Evolutionary conservation across 805 yeast species (phyloP).

Genomic region (Phaffomyces antillensis): DNA sequence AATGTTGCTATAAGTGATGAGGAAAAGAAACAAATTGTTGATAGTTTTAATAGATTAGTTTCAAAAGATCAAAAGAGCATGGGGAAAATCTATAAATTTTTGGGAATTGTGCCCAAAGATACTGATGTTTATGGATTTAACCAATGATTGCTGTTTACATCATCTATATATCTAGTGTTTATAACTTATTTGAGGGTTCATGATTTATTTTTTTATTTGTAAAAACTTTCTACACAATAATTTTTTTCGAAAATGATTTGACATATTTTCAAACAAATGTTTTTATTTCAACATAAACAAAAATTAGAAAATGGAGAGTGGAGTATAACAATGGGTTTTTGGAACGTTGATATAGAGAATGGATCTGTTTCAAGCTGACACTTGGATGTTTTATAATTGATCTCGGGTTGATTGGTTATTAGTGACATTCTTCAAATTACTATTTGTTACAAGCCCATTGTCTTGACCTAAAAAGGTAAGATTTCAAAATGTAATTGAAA

Average conservation of each 20-base stretch:
- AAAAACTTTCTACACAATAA: no score
- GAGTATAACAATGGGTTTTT: no score
- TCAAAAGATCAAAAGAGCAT: conserved; percentile 53
- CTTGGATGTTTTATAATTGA: no score
- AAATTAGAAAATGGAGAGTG: no score
- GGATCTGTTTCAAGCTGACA: no score
- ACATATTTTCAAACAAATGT: no score
- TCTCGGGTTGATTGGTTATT: no score
- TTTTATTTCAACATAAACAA: no score
- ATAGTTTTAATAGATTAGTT: conserved; percentile 56
- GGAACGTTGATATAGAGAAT: no score
- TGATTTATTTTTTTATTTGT: no score
- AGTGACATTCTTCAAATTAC: no score
- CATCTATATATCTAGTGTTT: not conserved
- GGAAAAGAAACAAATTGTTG: conserved; percentile 45
- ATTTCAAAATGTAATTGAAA: not conserved
- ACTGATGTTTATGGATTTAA: conserved; percentile 1
- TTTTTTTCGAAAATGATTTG: no score
- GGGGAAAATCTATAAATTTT: conserved; percentile 73
- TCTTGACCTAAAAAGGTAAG: conserved; percentile 9
- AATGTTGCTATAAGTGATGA: conserved; percentile 31
- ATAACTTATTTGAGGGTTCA: not conserved
- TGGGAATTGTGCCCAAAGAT: conserved; percentile 50
- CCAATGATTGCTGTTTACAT: not conserved
- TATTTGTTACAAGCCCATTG: conserved; percentile 3